Conservation (phyloP, 371 early-diverging fungal species). For the Apophysomyces sp. region DNA sequence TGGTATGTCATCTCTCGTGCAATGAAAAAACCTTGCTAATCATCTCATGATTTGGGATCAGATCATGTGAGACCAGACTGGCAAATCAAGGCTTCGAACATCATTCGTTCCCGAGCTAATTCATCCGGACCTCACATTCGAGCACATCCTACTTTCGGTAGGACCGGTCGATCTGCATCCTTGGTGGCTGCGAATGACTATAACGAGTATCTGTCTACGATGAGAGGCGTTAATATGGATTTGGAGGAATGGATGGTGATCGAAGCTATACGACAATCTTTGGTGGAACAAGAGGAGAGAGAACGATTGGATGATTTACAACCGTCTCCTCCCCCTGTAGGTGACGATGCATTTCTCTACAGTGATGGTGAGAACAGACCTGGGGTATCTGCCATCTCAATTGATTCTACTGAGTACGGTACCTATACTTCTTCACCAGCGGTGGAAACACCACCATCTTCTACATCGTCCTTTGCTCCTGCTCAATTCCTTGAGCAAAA, state of each 20-base stretch:
- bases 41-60: conserved; percentile 5
- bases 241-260: conserved; percentile 80
- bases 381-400: neutral
- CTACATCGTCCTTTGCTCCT: neutral
- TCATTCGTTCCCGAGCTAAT: conserved; percentile 20
- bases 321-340: neutral
- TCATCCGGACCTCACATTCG: conserved; percentile 2
- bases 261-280: conserved; percentile 71
- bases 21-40: neutral
- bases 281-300: conserved; percentile 51
- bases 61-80: conserved; percentile 70
- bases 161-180: conserved; percentile 11
- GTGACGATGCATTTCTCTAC: neutral
- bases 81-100: conserved; percentile 32
- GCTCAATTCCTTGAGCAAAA: neutral
- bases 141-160: neutral
- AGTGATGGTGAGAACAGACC: neutral
- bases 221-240: conserved; percentile 65
- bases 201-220: conserved; percentile 30
- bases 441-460: neutral
- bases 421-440: neutral
- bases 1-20: conserved; percentile 33
- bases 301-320: neutral
- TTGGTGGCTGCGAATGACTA: conserved; percentile 32
- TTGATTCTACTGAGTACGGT: neutral